Conservation (phyloP, 139 green algal species). For the Trebouxia sp. region DNA sequence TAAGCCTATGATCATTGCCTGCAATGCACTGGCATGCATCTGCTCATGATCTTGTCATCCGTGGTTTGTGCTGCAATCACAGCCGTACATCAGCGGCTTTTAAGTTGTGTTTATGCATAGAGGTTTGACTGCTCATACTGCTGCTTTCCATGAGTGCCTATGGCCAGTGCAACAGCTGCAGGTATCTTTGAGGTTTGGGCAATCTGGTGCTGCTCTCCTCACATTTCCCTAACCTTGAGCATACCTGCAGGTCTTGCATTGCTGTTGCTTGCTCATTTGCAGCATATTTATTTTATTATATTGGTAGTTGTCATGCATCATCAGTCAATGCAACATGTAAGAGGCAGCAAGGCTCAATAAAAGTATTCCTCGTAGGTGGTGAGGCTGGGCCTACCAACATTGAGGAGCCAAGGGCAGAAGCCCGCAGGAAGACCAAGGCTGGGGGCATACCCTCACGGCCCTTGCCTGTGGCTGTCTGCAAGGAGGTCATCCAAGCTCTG, state of each 20-base stretch:
- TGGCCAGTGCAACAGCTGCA: too few species aligned
- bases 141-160: too few species aligned
- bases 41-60: not conserved
- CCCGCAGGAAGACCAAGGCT: not conserved
- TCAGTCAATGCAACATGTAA: not conserved
- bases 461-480: slow-evolving; percentile 11
- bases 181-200: too few species aligned
- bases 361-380: not conserved
- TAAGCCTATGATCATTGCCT: not conserved
- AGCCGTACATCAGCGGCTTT: too few species aligned
- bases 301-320: not conserved
- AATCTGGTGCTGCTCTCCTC: too few species aligned
- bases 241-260: too few species aligned
- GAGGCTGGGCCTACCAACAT: slow-evolving; percentile 12
- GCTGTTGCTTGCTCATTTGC: not conserved
- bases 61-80: too few species aligned
- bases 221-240: too few species aligned
- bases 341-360: not conserved
- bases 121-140: too few species aligned
- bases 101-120: too few species aligned
- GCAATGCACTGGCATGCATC: not conserved
- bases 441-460: not conserved
- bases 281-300: not conserved
- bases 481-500: not conserved
- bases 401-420: not conserved